These are phyloP conservation scores for Pulveroboletus frians DNA, from an alignment of 768 basidiomycete species.

Conservation along the genomic window DNA sequence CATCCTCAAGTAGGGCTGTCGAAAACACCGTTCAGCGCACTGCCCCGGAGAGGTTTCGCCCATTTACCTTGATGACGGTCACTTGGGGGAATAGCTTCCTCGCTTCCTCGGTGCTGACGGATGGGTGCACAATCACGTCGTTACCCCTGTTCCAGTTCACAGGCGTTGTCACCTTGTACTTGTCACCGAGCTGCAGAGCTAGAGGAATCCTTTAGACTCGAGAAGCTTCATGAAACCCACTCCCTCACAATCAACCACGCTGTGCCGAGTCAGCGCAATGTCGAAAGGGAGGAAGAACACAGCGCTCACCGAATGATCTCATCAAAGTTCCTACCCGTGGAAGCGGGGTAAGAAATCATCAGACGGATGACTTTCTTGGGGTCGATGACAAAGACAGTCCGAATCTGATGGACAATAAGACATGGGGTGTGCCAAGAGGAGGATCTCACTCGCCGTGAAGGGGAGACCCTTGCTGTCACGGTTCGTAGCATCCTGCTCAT, in stretches of 20 bases:
- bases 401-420: constrained; percentile 48
- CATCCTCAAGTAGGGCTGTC: constrained; percentile 83
- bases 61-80: constrained; percentile 68
- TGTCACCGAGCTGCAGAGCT: constrained; percentile 89
- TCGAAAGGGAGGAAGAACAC: neutral
- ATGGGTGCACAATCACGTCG: constrained; percentile 88
- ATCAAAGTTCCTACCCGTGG: constrained; percentile 90
- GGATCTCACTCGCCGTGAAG: constrained; percentile 60
- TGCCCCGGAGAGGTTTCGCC: neutral
- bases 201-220: constrained; percentile 7
- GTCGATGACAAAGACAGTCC: constrained; percentile 97
- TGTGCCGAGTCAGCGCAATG: constrained; percentile 13
- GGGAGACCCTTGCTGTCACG: constrained; percentile 82
- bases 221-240: constrained; percentile 32
- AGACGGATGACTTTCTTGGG: constrained; percentile 93
- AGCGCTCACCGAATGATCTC: constrained; percentile 54
- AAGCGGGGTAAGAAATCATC: constrained; percentile 87
- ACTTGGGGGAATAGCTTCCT: constrained; percentile 85
- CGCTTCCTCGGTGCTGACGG: constrained; percentile 82
- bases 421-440: neutral
- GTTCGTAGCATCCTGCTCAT: constrained; percentile 91
- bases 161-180: constrained; percentile 79
- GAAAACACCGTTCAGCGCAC: constrained; percentile 1
- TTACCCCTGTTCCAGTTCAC: constrained; percentile 95
- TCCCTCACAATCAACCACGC: constrained; percentile 71